Percentiles rank a stretch among this genome's conserved stretches.
These are phyloP conservation scores for Xylaria intraflava DNA, from an alignment of 495 filamentous ascomycete genomes.

Conservation along the genomic window DNA sequence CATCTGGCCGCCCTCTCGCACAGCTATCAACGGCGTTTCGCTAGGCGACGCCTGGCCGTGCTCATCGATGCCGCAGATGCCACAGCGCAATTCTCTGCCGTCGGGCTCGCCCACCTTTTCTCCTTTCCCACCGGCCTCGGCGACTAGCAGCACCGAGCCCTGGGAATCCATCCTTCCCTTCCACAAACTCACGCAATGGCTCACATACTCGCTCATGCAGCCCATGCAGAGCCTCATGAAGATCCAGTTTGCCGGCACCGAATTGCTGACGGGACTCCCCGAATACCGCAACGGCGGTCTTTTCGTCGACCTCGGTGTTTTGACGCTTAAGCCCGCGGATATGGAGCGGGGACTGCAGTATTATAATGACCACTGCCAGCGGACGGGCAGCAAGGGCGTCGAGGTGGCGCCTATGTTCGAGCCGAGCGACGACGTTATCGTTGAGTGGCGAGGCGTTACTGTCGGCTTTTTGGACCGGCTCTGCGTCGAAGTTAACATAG, in stretches of 20 bases:
- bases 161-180: constrained; percentile 97
- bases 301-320: constrained; percentile 73
- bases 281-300: constrained; percentile 87
- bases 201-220: constrained; percentile 82
- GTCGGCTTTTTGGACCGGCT: constrained; percentile 78
- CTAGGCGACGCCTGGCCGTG: constrained; percentile 96
- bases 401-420: constrained; percentile 73
- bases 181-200: constrained; percentile 89
- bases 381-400: constrained; percentile 63
- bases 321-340: constrained; percentile 65
- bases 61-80: constrained; percentile 66
- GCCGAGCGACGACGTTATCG: constrained; percentile 74
- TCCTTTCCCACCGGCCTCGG: constrained; percentile 33
- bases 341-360: constrained; percentile 59
- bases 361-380: constrained; percentile 65
- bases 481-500: constrained; percentile 62
- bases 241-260: constrained; percentile 68
- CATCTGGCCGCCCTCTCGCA: constrained; percentile 87
- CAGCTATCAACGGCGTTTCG: constrained; percentile 78
- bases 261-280: constrained; percentile 75
- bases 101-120: constrained; percentile 36
- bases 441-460: constrained; percentile 80
- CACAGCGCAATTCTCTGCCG: constrained; percentile 19
- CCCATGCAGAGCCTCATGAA: constrained; percentile 74
- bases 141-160: constrained; percentile 45